These are phyloP conservation scores for Chaetomium globosum DNA, from an alignment of 2,329 filamentous ascomycete species.

Conservation along the genomic window DNA sequence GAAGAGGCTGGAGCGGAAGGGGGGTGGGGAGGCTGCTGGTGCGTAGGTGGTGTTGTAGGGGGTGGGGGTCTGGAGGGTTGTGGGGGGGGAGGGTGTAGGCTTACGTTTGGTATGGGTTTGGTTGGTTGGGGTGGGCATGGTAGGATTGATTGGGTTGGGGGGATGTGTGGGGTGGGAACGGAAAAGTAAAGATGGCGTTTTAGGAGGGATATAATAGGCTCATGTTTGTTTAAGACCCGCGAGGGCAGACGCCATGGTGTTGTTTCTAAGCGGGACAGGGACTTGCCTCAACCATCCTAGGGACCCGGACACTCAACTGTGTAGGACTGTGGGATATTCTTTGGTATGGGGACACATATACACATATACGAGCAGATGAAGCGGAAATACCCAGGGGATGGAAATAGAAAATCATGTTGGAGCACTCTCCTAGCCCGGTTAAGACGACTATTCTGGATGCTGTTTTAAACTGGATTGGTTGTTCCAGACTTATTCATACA, in stretches of 20 bases:
- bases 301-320: neutral
- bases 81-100: neutral
- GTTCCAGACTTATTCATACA: neutral
- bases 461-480: neutral
- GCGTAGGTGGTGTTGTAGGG: neutral
- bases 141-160: neutral
- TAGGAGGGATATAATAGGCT: neutral
- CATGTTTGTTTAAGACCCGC: neutral
- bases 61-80: neutral
- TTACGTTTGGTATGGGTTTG: neutral
- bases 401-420: neutral
- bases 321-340: neutral
- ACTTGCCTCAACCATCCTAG: slow-evolving; percentile 1
- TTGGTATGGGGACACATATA: neutral
- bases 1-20: slow-evolving; percentile 52
- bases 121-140: neutral
- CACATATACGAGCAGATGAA: neutral
- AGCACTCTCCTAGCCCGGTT: neutral
- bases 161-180: neutral
- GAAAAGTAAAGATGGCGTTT: slow-evolving; percentile 16
- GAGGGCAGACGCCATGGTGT: neutral
- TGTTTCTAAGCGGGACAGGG: neutral
- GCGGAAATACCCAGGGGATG: slow-evolving; percentile 19
- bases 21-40: neutral
- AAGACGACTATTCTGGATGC: neutral